Base-by-base conservation (phyloP, 2,329 filamentous ascomycete species). In the Fusarium chlamydosporum region DNA sequence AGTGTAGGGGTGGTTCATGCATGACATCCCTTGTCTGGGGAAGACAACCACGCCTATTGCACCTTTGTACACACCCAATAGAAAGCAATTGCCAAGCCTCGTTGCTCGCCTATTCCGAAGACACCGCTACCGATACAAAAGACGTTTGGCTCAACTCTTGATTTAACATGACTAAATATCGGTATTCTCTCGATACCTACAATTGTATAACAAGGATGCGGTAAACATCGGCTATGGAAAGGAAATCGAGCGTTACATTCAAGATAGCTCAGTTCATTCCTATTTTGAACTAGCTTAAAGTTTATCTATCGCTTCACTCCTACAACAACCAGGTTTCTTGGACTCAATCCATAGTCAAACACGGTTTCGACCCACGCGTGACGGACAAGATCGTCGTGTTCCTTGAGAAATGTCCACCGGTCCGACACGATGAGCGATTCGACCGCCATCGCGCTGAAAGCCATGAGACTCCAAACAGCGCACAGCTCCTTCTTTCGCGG, bases 391-490 rank as follows among this genome's bases (percentile, higher is more conserved):
- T 91, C 86, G 50, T 81, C 75, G 72, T 97, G 92, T 81, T 99
- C 95, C 60, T 84, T 86, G 71, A 99, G 82, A 81, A 91, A 99
- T 65, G 92, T 82, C 92, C 93, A 99, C 45, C 96, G 86, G 82
- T 99, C 96, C 45, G 91, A 88, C 52, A 97, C 93, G 73, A 99
- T 95, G 61, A 96, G 83, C 33, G 93, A 93, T 82, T 99, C 96
- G 4, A 96, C 90, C 6, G 97, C 91, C 20, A 89, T 89, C 4
- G 95, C 94, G 77, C 93, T 96, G 74, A 97, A 97, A 1, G 96
- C 94, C 95, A 99, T 99, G 74, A 99, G 79, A 71, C 89, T 93
- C 96, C 96, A 99, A 61, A 96, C 88, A 9, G 96, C 86, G 75
- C 91, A 93, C 38, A 99, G 81, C 75, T 97, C 91, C 72, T 93